These are phyloP conservation scores for Dissophora ornata DNA, from an alignment of 192 early-diverging fungal genomes.

Conservation along the genomic window DNA sequence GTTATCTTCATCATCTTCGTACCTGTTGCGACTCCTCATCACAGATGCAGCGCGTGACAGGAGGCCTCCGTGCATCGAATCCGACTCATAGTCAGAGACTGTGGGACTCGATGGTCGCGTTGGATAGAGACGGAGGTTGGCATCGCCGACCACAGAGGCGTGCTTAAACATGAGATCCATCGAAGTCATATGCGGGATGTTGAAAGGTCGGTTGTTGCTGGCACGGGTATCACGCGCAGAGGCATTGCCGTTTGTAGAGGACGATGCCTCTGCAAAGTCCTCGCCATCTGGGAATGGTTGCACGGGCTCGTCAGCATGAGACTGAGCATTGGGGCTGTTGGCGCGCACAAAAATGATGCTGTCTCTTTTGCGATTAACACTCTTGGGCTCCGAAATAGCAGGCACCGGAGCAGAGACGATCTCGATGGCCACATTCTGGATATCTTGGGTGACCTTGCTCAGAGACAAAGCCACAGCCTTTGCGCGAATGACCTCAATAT, in stretches of 20 bases:
- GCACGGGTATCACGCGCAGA: background rate
- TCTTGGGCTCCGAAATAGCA: too few species aligned
- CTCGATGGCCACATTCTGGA: background rate
- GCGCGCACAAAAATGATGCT: too few species aligned
- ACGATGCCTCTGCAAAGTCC: too few species aligned
- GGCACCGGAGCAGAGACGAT: too few species aligned
- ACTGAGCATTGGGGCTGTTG: too few species aligned
- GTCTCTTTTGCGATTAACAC: too few species aligned
- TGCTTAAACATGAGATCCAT: slow-evolving; percentile 52
- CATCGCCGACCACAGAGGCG: slow-evolving; percentile 35
- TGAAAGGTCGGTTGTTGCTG: slow-evolving; percentile 15
- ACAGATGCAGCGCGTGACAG: slow-evolving; percentile 42
- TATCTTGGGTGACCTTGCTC: slow-evolving; percentile 40
- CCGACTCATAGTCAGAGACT: slow-evolving; percentile 46
- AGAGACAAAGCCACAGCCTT: slow-evolving; percentile 34
- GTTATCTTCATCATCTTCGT: slow-evolving; percentile 5
- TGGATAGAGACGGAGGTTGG: slow-evolving; percentile 42
- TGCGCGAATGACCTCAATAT: slow-evolving; percentile 29
- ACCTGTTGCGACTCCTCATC: slow-evolving; percentile 8
- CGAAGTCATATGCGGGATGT: slow-evolving; percentile 44
- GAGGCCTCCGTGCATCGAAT: slow-evolving; percentile 39
- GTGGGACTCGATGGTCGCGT: slow-evolving; percentile 44
- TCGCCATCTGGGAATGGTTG: background rate
- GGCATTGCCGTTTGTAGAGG: background rate
- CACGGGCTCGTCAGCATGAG: background rate